These are phyloP conservation scores for Mortierella sp. DNA, from an alignment of 371 early-diverging fungal species.

Conservation along the genomic window DNA sequence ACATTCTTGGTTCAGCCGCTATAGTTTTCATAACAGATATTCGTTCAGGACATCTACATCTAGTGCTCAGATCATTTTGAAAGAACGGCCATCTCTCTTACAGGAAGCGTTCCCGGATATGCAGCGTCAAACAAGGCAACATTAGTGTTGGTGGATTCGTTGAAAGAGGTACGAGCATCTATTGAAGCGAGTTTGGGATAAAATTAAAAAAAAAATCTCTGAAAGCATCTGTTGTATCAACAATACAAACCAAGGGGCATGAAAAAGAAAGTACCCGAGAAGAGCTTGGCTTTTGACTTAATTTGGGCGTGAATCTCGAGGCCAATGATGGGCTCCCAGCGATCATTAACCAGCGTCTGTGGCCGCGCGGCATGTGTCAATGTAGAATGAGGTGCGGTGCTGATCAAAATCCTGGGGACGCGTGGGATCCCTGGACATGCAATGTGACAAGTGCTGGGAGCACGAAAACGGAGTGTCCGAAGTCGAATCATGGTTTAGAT, in stretches of 20 bases:
- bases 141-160: slow-evolving; percentile 75
- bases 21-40: slow-evolving; percentile 11
- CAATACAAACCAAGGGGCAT: background rate
- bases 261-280: slow-evolving; percentile 67
- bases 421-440: too few relatives aligned
- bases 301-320: slow-evolving; percentile 94
- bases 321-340: slow-evolving; percentile 86
- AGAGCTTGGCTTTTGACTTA: slow-evolving; percentile 79
- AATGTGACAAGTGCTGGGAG: too few relatives aligned
- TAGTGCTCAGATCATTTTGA: background rate
- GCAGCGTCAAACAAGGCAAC: slow-evolving; percentile 84
- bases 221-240: background rate
- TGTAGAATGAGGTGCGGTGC: too few relatives aligned
- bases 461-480: too few relatives aligned
- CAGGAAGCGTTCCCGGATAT: slow-evolving; percentile 85
- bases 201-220: slow-evolving; percentile 11
- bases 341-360: slow-evolving; percentile 21
- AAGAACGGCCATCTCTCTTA: slow-evolving; percentile 22
- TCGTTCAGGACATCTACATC: background rate
- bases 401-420: too few relatives aligned
- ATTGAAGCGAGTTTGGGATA: background rate
- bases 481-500: too few relatives aligned
- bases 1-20: slow-evolving; percentile 77
- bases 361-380: background rate
- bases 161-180: slow-evolving; percentile 65